phyloP scores from a whole-genome alignment of 2,329 filamentous ascomycete species.

The Arthrobotrys pseudoclavata region DNA sequence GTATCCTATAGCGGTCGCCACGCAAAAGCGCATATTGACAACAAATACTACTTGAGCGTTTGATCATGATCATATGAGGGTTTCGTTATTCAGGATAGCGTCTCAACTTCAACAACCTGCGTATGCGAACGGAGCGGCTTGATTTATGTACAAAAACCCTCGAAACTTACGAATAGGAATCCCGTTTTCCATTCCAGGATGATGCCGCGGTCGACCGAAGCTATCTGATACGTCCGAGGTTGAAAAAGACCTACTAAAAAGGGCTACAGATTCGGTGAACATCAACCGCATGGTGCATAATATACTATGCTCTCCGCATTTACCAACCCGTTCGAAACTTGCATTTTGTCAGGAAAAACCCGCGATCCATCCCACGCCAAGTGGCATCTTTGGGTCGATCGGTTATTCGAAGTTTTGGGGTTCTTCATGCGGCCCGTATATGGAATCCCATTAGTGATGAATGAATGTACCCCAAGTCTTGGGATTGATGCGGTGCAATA shows the following conservation, averaged over 20 bases:
- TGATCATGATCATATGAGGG: not conserved
- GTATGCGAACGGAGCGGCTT: conserved; percentile 4
- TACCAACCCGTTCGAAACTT: conserved; percentile 22
- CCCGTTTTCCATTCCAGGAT: not conserved
- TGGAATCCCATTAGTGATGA: not conserved
- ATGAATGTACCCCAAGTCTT: conserved; percentile 16
- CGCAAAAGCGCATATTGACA: conserved; percentile 3
- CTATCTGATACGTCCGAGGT: conserved; percentile 9
- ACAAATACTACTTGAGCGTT: not conserved
- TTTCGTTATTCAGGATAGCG: not conserved
- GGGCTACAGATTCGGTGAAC: not conserved
- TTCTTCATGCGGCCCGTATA: not conserved
- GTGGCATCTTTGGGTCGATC: conserved; percentile 45
- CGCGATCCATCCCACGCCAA: conserved; percentile 35
- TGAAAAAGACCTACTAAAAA: too few species aligned
- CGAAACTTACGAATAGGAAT: not conserved
- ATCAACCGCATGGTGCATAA: conserved; percentile 18
- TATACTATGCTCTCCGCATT: conserved; percentile 24
- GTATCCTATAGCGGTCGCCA: not conserved
- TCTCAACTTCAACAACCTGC: not conserved
- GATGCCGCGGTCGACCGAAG: not conserved
- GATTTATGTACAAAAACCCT: not conserved
- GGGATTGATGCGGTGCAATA: conserved; percentile 37
- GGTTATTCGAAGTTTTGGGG: not conserved
- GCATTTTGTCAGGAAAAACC: conserved; percentile 8